phyloP scores from a whole-genome alignment of 306 rosid species.

The Sicyos edulis region DNA sequence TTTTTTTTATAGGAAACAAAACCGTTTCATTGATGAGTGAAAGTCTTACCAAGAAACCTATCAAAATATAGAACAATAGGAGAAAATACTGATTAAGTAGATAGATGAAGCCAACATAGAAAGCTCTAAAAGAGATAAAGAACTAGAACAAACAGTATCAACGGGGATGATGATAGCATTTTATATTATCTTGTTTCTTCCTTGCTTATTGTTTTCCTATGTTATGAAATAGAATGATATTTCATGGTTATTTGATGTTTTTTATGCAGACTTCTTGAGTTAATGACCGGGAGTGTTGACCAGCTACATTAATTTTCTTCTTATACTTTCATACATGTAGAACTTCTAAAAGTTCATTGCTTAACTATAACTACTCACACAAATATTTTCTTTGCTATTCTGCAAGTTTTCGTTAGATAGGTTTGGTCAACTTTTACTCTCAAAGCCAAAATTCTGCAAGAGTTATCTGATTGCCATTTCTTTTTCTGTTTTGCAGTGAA shows the following conservation, averaged over 20 bases:
- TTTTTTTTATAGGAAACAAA: too few species aligned
- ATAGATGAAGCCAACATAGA: too few species aligned
- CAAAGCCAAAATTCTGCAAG: constrained; percentile 8
- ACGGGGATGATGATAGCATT: background rate
- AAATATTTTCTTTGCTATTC: background rate
- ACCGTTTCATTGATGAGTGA: too few species aligned
- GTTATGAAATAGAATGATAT: background rate
- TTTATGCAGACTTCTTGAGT: background rate
- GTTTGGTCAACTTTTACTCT: constrained; percentile 7
- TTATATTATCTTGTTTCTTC: background rate
- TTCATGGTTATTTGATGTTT: background rate
- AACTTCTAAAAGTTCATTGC: background rate
- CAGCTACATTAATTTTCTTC: too few species aligned
- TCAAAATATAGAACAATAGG: too few species aligned
- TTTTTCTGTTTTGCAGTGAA: constrained; percentile 54
- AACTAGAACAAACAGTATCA: background rate
- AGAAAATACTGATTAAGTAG: too few species aligned
- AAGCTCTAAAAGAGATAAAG: too few species aligned
- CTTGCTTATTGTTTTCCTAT: background rate
- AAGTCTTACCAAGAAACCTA: too few species aligned
- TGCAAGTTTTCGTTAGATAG: background rate
- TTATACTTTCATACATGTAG: too few species aligned
- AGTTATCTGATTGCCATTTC: constrained; percentile 27
- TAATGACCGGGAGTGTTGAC: too few species aligned
- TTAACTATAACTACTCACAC: constrained; percentile 2